These are phyloP conservation scores for Elsinoe fawcettii DNA, from an alignment of 2,329 filamentous ascomycete species.

Conservation along the genomic window DNA sequence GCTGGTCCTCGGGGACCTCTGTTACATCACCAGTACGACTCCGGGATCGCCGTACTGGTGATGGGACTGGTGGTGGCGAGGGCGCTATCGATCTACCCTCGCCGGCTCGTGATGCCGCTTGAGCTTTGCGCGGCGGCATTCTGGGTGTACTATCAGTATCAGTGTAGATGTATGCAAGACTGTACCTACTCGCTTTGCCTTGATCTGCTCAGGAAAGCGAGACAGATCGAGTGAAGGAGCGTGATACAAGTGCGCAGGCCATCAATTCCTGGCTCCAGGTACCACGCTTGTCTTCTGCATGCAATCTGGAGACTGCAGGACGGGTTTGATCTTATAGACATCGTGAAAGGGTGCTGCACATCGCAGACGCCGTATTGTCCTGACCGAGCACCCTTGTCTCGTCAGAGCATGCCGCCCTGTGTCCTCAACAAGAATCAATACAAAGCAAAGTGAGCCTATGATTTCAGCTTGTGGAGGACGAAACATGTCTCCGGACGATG, in stretches of 20 bases:
- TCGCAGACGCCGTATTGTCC: neutral
- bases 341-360: neutral
- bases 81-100: neutral
- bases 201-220: neutral
- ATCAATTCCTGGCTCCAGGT: neutral
- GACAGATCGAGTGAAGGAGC: neutral
- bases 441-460: neutral
- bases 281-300: neutral
- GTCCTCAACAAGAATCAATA: neutral
- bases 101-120: neutral
- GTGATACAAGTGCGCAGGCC: neutral
- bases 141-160: neutral
- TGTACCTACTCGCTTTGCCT: neutral
- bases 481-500: neutral
- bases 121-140: neutral
- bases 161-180: neutral
- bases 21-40: neutral
- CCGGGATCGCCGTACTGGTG: neutral
- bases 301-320: neutral
- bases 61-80: neutral
- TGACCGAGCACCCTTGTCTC: neutral
- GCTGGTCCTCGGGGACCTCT: neutral
- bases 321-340: no score
- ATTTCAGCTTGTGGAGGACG: neutral
- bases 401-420: neutral